Evolutionary conservation across 768 basidiomycete genomes (phyloP).

Genomic region (Gloeostereum incarnatum): DNA sequence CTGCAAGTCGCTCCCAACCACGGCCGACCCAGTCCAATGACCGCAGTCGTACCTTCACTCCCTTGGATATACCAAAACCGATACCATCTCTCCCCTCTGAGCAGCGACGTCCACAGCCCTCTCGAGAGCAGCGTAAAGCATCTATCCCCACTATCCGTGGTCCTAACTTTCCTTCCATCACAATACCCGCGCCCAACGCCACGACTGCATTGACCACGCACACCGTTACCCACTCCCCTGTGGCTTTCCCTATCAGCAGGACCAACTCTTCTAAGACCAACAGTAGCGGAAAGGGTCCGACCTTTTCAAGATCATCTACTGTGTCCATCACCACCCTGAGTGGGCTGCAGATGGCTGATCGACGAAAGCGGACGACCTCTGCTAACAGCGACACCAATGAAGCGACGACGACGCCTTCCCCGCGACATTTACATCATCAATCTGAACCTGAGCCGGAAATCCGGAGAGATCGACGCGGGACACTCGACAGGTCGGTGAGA

Average conservation of each 20-base stretch:
- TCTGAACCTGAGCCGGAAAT: conserved; percentile 41
- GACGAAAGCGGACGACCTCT: conserved; percentile 21
- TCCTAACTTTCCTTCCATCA: conserved; percentile 7
- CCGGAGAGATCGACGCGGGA: conserved; percentile 29
- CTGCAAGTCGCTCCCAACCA: conserved; percentile 21
- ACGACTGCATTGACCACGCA: conserved; percentile 63
- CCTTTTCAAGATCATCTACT: conserved; percentile 57
- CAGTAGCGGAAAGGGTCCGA: conserved; percentile 16
- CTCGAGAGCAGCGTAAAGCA: background rate
- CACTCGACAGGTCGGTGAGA: conserved; percentile 25
- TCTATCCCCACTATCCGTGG: background rate
- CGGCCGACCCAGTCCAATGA: conserved; percentile 15
- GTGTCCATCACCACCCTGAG: conserved; percentile 48
- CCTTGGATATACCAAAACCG: conserved; percentile 48
- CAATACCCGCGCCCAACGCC: conserved; percentile 33
- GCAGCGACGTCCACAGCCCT: conserved; percentile 13
- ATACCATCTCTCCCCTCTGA: conserved; percentile 55
- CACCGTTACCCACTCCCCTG: conserved; percentile 43
- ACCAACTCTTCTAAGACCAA: conserved; percentile 1
- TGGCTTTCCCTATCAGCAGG: background rate
- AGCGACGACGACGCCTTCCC: background rate
- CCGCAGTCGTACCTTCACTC: conserved; percentile 35
- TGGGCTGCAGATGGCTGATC: conserved; percentile 35
- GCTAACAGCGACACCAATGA: conserved; percentile 16
- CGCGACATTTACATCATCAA: conserved; percentile 14